Evolutionary conservation across 2,329 filamentous ascomycete species (phyloP), one percentile per base, ranked within the genome.

Genomic region (Trichoderma aggressivum): DNA sequence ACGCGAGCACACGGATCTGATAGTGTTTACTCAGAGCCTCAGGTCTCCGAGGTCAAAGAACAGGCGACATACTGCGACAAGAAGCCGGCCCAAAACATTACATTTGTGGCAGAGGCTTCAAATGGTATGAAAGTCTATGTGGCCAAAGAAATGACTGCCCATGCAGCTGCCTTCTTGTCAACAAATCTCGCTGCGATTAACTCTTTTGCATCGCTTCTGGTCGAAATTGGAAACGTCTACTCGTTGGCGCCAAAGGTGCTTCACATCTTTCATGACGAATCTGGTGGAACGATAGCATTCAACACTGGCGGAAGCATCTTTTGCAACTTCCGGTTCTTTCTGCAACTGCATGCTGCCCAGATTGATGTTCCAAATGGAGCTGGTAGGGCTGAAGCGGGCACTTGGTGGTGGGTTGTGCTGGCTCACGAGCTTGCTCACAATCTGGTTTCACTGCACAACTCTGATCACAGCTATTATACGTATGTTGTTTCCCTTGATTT

Each of bases 361-460:
- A 80, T 89, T 61, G 76, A 74, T 62, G 82, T 71, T 62, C 79
- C 26, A 56, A 78, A 61, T 28, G 79, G 79, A 2, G 82, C 86
- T 68, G 87, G 84, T 18, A 89, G 84, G 78, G 85, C 88, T 5
- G 92, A 96, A 72, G 93, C 93, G 3, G 84, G 89, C 71, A 88
- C 91, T 1, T 97, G 94, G 85, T 98, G 95, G 95, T 98, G 92
- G 89, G 92, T 97, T 74, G 94, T 96, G n/a, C 80, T 98, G 73
- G 97, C 94, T 73, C 96, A 99, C 79, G 97, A 99, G 82, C 83
- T 99, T 80, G 94, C 96, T 71, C 96, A 99, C 82, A 99, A 99
- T 79, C 83, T 99, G 69, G 93, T 97, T 10, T 82, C 83, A 47
- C 87, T 89, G 73, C 95, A 98, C 80, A 91, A 91, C 77, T 85